Percentiles rank a stretch among this genome's conserved stretches.
Evolutionary conservation across 2,329 filamentous ascomycete genomes (phyloP).

Genomic region (Fusarium brachygibbosum): DNA sequence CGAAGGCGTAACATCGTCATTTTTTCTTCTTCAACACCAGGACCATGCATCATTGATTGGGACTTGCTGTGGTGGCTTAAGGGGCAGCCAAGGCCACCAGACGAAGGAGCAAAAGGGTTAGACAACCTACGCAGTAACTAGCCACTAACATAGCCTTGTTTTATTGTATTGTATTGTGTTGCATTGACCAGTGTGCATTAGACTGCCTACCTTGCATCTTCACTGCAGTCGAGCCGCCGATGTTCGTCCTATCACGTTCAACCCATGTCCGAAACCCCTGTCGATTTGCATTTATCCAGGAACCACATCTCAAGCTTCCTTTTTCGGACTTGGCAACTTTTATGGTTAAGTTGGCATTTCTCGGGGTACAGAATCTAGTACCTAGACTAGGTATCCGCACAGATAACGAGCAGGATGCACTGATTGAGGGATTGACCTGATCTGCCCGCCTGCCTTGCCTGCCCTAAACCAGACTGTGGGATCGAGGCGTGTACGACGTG

Average conservation of each 20-base stretch:
- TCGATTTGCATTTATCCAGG: conserved; percentile 42
- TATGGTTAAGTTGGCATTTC: conserved; percentile 35
- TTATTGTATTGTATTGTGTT: conserved; percentile 8
- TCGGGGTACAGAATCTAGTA: conserved; percentile 11
- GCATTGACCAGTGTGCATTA: conserved; percentile 10
- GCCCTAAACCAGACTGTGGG: conserved; percentile 23
- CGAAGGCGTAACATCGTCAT: conserved; percentile 29
- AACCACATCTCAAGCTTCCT: conserved; percentile 39
- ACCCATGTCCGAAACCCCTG: conserved; percentile 19
- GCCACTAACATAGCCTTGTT: neutral
- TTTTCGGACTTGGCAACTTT: conserved; percentile 30
- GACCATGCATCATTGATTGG: conserved; percentile 3
- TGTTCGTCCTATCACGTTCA: conserved; percentile 25
- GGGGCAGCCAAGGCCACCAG: conserved; percentile 30
- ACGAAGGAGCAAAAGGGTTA: conserved; percentile 19
- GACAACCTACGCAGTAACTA: neutral
- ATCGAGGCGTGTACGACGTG: conserved; percentile 26
- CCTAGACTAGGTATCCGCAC: neutral
- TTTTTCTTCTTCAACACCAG: neutral
- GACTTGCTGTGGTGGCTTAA: conserved; percentile 6
- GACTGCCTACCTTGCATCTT: conserved; percentile 3
- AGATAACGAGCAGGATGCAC: neutral
- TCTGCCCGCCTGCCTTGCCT: neutral
- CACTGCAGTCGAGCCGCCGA: conserved; percentile 24
- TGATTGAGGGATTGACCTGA: conserved; percentile 10